A percentile compares a stretch with the other conserved stretches of the same genome.
Evolutionary conservation across 139 green algal species (phyloP).

Genomic region (Chlorella sp.): DNA sequence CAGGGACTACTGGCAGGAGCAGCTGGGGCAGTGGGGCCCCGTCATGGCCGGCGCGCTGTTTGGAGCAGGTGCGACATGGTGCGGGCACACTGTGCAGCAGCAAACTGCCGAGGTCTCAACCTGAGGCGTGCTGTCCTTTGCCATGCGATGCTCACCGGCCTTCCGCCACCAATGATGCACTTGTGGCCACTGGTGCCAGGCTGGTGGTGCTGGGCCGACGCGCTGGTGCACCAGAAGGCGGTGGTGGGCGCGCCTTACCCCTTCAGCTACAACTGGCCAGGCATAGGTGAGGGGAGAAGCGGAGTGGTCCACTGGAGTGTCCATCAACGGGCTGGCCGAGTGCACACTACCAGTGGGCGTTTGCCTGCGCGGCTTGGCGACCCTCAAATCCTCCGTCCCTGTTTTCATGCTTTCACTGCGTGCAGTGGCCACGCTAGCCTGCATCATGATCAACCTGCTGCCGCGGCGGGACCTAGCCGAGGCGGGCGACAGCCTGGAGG

Average conservation of each 20-base stretch:
- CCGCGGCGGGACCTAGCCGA: conserved; percentile 37
- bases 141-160: no score
- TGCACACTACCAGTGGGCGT: no score
- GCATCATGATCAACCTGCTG: conserved; percentile 59
- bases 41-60: conserved; percentile 50
- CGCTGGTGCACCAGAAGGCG: conserved; percentile 38
- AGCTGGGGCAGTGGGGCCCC: conserved; percentile 30
- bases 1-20: neutral
- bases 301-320: no score
- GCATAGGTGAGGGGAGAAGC: conserved; percentile 11
- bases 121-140: no score
- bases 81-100: no score
- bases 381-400: no score
- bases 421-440: conserved; percentile 45
- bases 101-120: no score
- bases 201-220: conserved; percentile 50
- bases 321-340: no score
- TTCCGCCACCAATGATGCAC: neutral
- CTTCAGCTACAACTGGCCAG: conserved; percentile 51
- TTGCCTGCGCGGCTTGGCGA: no score
- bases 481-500: conserved; percentile 23
- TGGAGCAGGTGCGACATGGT: conserved; percentile 32
- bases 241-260: conserved; percentile 28
- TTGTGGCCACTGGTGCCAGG: conserved; percentile 6
- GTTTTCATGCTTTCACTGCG: no score